Evolutionary conservation across 441 rosid genomes (phyloP), one percentile per base, ranked within the genome.

Genomic region (Aleurites moluccanus): DNA sequence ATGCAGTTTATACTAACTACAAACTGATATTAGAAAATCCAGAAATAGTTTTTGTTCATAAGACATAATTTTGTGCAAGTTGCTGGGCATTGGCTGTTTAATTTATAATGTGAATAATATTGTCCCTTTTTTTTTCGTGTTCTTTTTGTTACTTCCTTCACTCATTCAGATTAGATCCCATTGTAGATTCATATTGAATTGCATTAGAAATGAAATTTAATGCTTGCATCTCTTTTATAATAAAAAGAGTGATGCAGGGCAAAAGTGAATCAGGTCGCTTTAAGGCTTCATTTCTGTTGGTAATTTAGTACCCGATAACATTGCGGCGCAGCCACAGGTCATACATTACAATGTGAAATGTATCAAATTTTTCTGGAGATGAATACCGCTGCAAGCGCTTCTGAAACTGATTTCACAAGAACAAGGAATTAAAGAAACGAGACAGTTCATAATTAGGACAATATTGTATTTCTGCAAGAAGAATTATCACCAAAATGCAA

Each of bases 311-410:
- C 33, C 33, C 2, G 33, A 30, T 30, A 30, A 28, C 81, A 62
- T 74, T 80, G 75, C 55, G 85, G 85, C 77, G 84, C 69, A 74
- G 62, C 84, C 86, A 83, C 25, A 85, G 85, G 27, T 83, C 80
- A 40, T 81, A 83, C 81, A 85, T 80, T 13, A 76, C 79, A 84
- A 76, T 78, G 63, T 78, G 83, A 73, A 85, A 85, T 52, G 86
- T 81, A 25, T 83, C 85, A 6, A 73, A 67, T 27, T 61, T 78
- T 33, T 72, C 62, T 2, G 85, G 85, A 47, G 82, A 82, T 21
- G 82, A 42, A 66, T 85, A 80, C 88, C 86, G 83, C 38, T 74
- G 75, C 65, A 83, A 78, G 76, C 83, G 83, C 70, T 75, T 66
- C 60, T 73, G 85, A 56, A 82, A 81, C 82, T 85, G 78, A 15